Conservation (phyloP, 148 eudicot genomes). For the Polygonum maritimum region DNA sequence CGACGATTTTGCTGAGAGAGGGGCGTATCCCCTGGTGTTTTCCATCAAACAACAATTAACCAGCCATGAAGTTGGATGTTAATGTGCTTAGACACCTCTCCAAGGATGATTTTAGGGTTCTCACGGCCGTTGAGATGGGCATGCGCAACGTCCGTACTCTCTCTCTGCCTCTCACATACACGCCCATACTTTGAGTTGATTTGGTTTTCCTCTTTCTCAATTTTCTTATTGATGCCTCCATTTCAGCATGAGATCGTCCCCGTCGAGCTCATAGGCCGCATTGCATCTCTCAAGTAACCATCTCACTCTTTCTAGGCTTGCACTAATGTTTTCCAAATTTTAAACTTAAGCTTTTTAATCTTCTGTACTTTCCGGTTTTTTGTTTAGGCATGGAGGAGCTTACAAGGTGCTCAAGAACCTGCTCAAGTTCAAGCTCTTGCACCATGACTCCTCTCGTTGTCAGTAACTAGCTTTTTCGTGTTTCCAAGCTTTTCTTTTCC, state of each 20-base stretch:
- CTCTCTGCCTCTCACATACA: background rate
- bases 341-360: background rate
- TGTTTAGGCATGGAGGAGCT: slow-evolving; percentile 76
- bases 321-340: background rate
- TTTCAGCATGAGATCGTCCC: slow-evolving; percentile 95
- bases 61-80: slow-evolving; percentile 78
- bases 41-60: background rate
- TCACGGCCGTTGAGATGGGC: slow-evolving; percentile 95
- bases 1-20: too few relatives aligned
- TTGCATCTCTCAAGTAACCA: slow-evolving; percentile 79
- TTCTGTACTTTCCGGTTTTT: too few relatives aligned
- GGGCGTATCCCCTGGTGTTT: background rate
- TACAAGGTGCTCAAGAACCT: slow-evolving; percentile 92
- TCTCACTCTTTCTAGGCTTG: background rate
- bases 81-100: slow-evolving; percentile 73
- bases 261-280: slow-evolving; percentile 62
- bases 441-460: slow-evolving; percentile 91
- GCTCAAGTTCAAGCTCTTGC: slow-evolving; percentile 92
- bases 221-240: background rate
- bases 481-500: background rate
- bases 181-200: background rate
- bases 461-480: slow-evolving; percentile 15
- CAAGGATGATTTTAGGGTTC: slow-evolving; percentile 90
- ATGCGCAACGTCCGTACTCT: slow-evolving; percentile 64
- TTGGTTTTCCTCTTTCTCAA: background rate